phyloP scores from a whole-genome alignment of 495 filamentous ascomycete species.

The Penicillium macrosclerotiorum region DNA sequence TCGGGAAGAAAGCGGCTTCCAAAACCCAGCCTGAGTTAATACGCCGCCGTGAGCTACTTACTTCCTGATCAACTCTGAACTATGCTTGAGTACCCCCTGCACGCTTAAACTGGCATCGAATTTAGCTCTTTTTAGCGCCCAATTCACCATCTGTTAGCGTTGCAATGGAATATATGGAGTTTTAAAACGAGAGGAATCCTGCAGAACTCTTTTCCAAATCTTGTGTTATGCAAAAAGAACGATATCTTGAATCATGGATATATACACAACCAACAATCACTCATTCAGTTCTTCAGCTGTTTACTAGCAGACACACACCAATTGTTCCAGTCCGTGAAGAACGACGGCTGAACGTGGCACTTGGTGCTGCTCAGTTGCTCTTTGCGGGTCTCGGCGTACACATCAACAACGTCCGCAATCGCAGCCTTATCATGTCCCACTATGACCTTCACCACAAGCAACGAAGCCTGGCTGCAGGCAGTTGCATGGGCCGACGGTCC shows the following conservation, averaged over 20 bases:
- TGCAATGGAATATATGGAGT: too few species aligned
- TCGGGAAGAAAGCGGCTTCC: too few species aligned
- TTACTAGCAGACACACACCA: slow-evolving; percentile 57
- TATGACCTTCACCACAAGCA: slow-evolving; percentile 61
- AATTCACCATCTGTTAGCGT: too few species aligned
- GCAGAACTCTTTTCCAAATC: too few species aligned
- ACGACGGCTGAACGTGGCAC: slow-evolving; percentile 54
- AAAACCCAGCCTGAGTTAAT: too few species aligned
- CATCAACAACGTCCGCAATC: slow-evolving; percentile 48
- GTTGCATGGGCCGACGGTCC: slow-evolving; percentile 53
- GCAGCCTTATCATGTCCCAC: slow-evolving; percentile 48
- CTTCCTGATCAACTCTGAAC: too few species aligned
- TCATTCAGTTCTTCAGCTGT: slow-evolving; percentile 36
- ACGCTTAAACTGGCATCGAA: too few species aligned
- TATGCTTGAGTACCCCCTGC: too few species aligned
- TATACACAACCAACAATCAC: background rate
- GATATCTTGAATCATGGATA: background rate
- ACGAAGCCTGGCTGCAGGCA: slow-evolving; percentile 60
- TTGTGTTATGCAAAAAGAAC: too few species aligned
- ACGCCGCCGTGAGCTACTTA: too few species aligned
- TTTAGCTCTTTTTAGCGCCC: too few species aligned
- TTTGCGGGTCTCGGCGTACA: slow-evolving; percentile 58
- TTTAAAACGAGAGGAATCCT: too few species aligned
- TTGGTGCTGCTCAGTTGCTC: slow-evolving; percentile 54
- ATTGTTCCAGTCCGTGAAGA: slow-evolving; percentile 69